phyloP scores from a whole-genome alignment of 2,329 filamentous ascomycete species.

The Xylariaceae sp. region DNA sequence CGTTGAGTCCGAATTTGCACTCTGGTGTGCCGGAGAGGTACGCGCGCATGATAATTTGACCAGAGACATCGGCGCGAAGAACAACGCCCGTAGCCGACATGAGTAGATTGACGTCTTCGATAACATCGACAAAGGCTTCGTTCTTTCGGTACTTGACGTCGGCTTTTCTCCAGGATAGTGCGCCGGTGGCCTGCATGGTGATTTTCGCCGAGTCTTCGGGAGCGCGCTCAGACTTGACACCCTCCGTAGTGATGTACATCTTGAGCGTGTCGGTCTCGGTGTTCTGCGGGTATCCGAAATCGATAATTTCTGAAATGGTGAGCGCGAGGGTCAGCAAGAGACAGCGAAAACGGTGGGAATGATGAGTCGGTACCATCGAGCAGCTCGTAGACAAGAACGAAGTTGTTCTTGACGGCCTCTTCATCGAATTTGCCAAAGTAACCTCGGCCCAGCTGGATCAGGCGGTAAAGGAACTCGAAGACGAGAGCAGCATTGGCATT shows the following conservation, averaged over 20 bases:
- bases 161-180: slow-evolving; percentile 91
- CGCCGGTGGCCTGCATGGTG: slow-evolving; percentile 98
- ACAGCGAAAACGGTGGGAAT: not conserved
- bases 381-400: slow-evolving; percentile 96
- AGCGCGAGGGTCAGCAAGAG: not conserved
- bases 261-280: slow-evolving; percentile 98
- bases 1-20: slow-evolving; percentile 98
- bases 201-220: slow-evolving; percentile 95
- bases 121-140: slow-evolving; percentile 98
- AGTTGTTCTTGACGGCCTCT: slow-evolving; percentile 99
- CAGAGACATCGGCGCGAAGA: slow-evolving; percentile 89
- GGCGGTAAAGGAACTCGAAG: slow-evolving; percentile 93
- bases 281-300: slow-evolving; percentile 98
- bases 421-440: slow-evolving; percentile 99
- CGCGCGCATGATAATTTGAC: slow-evolving; percentile 97
- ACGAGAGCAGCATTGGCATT: slow-evolving; percentile 98
- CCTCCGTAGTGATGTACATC: slow-evolving; percentile 99
- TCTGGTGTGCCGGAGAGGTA: slow-evolving; percentile 95
- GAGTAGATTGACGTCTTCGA: slow-evolving; percentile 96
- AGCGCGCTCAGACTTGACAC: slow-evolving; percentile 83
- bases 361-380: slow-evolving; percentile 64
- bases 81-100: slow-evolving; percentile 98
- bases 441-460: slow-evolving; percentile 83
- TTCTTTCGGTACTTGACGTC: slow-evolving; percentile 99
- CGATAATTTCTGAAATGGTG: slow-evolving; percentile 71